Conservation (phyloP, 768 basidiomycete genomes). For the Rhodotorula diobovata region DNA sequence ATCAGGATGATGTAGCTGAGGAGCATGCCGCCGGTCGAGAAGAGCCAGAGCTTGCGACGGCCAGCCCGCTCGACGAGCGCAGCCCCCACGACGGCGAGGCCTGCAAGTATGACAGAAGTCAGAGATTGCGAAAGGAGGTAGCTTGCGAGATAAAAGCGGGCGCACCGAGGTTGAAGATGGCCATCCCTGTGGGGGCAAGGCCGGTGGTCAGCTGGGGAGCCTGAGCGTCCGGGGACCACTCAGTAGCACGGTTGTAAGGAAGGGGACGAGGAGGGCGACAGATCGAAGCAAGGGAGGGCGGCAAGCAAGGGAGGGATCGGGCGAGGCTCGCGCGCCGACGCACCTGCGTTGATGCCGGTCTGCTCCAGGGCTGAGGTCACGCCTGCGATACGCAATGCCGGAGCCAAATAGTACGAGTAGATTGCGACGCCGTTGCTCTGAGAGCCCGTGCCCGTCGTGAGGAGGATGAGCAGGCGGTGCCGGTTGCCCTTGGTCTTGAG, state of each 20-base stretch:
- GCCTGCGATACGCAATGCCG: conserved; percentile 44
- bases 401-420: conserved; percentile 42
- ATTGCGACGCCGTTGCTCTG: not conserved
- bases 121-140: too few relatives aligned
- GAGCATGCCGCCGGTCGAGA: conserved; percentile 42
- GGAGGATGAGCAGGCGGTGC: conserved; percentile 37
- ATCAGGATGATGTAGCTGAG: conserved; percentile 36
- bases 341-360: conserved; percentile 39
- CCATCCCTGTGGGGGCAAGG: conserved; percentile 9
- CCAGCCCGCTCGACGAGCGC: conserved; percentile 45
- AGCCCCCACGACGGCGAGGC: conserved; percentile 21
- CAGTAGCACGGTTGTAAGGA: too few relatives aligned
- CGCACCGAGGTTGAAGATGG: conserved; percentile 35
- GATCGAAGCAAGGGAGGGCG: not conserved
- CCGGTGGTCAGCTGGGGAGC: too few relatives aligned
- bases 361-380: conserved; percentile 38
- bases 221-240: too few relatives aligned
- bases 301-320: not conserved
- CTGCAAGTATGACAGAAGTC: too few relatives aligned
- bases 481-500: conserved; percentile 25
- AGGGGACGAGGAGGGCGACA: too few relatives aligned
- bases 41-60: conserved; percentile 44
- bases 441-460: not conserved
- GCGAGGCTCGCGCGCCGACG: conserved; percentile 22
- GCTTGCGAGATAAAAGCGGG: too few relatives aligned